phyloP scores from a whole-genome alignment of 1,139 yeast genomes.

The Wickerhamomyces sp. region DNA sequence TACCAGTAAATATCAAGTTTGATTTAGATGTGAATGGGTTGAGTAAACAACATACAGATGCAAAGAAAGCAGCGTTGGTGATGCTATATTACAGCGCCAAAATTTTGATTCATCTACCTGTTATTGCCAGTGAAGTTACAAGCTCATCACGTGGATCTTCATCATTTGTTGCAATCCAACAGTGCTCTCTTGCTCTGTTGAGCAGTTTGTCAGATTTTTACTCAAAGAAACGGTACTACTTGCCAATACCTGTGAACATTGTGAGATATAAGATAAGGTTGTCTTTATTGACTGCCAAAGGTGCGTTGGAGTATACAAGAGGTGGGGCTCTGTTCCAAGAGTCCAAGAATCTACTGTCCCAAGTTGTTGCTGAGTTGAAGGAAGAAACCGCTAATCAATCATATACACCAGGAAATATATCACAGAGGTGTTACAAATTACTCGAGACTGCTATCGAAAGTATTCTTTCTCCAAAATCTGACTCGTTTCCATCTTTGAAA shows the following conservation, averaged over 20 bases:
- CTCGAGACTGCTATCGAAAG: slow-evolving; percentile 53
- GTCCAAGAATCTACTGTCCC: slow-evolving; percentile 50
- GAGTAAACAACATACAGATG: slow-evolving; percentile 33
- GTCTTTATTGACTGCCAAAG: slow-evolving; percentile 68
- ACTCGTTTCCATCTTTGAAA: slow-evolving; percentile 12
- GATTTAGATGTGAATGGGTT: slow-evolving; percentile 65
- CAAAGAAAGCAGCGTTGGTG: slow-evolving; percentile 55
- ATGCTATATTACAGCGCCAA: slow-evolving; percentile 76
- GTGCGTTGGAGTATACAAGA: slow-evolving; percentile 75
- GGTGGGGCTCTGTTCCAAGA: slow-evolving; percentile 78
- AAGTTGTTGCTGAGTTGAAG: slow-evolving; percentile 44
- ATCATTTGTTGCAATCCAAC: slow-evolving; percentile 66
- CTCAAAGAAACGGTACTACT: slow-evolving; percentile 35
- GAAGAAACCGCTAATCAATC: slow-evolving; percentile 42
- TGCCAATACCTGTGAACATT: slow-evolving; percentile 71
- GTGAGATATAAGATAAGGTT: slow-evolving; percentile 64
- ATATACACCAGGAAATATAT: slow-evolving; percentile 51
- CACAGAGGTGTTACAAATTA: slow-evolving; percentile 48
- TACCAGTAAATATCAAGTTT: slow-evolving; percentile 58
- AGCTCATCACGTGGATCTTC: slow-evolving; percentile 38
- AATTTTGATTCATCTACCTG: slow-evolving; percentile 74
- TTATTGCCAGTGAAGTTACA: slow-evolving; percentile 43
- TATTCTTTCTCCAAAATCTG: slow-evolving; percentile 32
- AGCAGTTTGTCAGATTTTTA: slow-evolving; percentile 50
- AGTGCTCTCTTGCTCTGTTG: slow-evolving; percentile 63